A percentile compares a stretch with the other conserved stretches of the same genome.
phyloP scores from a whole-genome alignment of 306 rosid genomes.

The Trichosanthes cucumerina region DNA sequence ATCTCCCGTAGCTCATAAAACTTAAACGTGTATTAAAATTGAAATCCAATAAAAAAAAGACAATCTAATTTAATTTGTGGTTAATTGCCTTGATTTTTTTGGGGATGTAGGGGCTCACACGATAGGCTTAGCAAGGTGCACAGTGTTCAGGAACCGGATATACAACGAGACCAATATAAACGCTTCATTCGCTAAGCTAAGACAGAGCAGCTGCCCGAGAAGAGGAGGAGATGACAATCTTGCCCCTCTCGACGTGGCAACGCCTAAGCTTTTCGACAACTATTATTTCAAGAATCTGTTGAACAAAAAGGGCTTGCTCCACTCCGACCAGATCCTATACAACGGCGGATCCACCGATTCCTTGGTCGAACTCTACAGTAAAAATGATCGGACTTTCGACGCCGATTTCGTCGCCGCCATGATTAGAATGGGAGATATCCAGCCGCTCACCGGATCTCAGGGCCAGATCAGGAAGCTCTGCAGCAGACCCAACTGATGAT shows the following conservation, averaged over 20 bases:
- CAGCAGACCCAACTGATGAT: conserved; percentile 8
- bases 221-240: conserved; percentile 14
- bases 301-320: conserved; percentile 18
- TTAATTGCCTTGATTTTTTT: too few relatives aligned
- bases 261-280: conserved; percentile 17
- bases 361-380: conserved; percentile 11
- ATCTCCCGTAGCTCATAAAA: too few relatives aligned
- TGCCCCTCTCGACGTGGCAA: conserved; percentile 1
- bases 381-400: not conserved
- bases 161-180: conserved; percentile 23
- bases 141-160: conserved; percentile 3
- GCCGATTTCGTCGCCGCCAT: conserved; percentile 16
- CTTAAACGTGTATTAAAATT: too few relatives aligned
- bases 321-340: conserved; percentile 24
- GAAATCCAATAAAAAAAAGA: too few relatives aligned
- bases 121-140: conserved; percentile 20
- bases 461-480: conserved; percentile 25
- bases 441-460: conserved; percentile 16
- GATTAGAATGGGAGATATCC: conserved; percentile 27
- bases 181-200: not conserved
- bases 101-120: conserved; percentile 28
- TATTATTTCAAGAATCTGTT: conserved; percentile 14
- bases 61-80: too few relatives aligned
- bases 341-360: conserved; percentile 17
- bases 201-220: conserved; percentile 6